Conservation (phyloP, 148 eudicot genomes). For the Nepenthes mirabilis region DNA sequence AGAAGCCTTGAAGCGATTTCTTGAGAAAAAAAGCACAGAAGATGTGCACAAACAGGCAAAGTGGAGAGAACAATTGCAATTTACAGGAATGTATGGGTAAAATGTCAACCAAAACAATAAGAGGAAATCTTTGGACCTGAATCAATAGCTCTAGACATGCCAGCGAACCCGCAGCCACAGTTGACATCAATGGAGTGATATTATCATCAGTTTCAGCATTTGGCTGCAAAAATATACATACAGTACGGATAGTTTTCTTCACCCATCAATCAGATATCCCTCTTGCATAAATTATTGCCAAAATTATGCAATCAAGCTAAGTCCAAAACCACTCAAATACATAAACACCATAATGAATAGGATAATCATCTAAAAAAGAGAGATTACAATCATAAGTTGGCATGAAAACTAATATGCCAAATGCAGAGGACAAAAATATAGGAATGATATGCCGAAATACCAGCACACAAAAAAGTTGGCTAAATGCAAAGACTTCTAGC, state of each 20-base stretch:
- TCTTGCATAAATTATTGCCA: not conserved
- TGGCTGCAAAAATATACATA: conserved; percentile 49
- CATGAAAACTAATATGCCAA: no score
- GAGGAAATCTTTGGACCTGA: conserved; percentile 39
- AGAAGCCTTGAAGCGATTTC: no score
- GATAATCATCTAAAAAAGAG: not conserved
- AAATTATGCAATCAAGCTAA: not conserved
- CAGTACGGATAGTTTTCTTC: not conserved
- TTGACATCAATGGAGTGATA: conserved; percentile 70
- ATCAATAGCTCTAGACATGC: conserved; percentile 63
- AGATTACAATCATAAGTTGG: no score
- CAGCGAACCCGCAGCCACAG: conserved; percentile 84
- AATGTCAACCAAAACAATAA: conserved; percentile 3
- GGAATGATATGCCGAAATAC: no score
- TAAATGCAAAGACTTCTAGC: no score
- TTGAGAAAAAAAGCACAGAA: no score
- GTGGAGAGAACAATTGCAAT: not conserved
- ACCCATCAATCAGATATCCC: not conserved
- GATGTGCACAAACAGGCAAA: no score
- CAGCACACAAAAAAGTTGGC: no score
- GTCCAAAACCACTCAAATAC: not conserved
- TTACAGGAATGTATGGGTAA: not conserved
- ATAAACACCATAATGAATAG: not conserved
- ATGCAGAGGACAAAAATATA: no score
- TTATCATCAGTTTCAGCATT: conserved; percentile 75